phyloP scores from a whole-genome alignment of 371 early-diverging fungal genomes.

The Chytridiales sp. region DNA sequence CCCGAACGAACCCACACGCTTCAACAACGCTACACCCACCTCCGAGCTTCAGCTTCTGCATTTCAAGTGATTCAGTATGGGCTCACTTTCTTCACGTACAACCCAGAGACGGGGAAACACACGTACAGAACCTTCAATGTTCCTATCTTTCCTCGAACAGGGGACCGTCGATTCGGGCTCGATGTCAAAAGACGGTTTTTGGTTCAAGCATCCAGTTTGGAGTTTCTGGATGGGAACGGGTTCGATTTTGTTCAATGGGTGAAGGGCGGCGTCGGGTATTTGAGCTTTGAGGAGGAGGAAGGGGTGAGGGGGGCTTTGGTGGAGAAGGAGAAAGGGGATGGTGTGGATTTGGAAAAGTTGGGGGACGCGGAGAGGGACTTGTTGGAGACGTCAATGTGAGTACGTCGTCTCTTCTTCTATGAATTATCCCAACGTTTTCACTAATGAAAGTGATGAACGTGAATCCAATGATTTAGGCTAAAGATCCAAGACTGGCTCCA shows the following conservation, averaged over 20 bases:
- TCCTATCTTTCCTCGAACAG: constrained; percentile 77
- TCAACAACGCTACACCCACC: constrained; percentile 67
- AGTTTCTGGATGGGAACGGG: constrained; percentile 70
- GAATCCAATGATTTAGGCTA: constrained; percentile 23
- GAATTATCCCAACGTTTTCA: not conserved
- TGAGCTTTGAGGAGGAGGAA: constrained; percentile 67
- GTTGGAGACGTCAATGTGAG: constrained; percentile 50
- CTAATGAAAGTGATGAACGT: not conserved
- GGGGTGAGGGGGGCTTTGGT: too few species aligned
- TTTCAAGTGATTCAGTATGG: constrained; percentile 80
- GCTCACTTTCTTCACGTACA: constrained; percentile 73
- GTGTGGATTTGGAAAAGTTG: too few species aligned
- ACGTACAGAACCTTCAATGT: constrained; percentile 75
- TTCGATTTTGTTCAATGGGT: constrained; percentile 85
- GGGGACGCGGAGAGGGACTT: constrained; percentile 58
- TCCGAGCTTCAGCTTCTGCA: constrained; percentile 54
- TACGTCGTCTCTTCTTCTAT: constrained; percentile 1
- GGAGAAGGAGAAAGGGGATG: too few species aligned
- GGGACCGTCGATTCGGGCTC: constrained; percentile 57
- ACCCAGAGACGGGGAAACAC: constrained; percentile 31
- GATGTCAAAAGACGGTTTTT: constrained; percentile 66
- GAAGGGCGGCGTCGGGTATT: constrained; percentile 71
- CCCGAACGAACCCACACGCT: too few species aligned
- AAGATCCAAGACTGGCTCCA: constrained; percentile 55
- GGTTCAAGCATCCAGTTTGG: constrained; percentile 70